Conservation (phyloP, 176 grass and related monocot species). For the Aegilops sharonensis region DNA sequence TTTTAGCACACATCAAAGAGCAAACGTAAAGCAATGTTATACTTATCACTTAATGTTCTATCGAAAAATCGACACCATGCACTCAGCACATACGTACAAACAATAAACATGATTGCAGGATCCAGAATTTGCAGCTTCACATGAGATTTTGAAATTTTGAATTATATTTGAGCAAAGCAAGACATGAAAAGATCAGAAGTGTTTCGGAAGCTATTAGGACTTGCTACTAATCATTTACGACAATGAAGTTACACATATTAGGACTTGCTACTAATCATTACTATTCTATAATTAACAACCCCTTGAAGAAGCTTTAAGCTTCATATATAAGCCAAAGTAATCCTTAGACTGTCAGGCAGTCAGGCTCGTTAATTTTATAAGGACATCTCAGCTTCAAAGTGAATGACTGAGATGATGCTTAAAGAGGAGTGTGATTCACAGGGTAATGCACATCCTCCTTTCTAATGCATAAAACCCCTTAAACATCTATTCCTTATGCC, state of each 20-base stretch:
- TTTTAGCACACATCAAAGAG: neutral
- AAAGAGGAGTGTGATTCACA: neutral
- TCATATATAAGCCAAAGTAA: neutral
- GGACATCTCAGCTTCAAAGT: constrained; percentile 1
- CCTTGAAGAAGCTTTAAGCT: constrained; percentile 18
- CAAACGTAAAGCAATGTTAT: neutral
- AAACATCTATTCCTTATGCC: neutral
- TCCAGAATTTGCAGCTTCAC: neutral
- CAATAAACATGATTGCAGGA: neutral
- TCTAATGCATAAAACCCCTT: neutral
- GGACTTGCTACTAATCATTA: neutral
- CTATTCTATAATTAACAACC: neutral
- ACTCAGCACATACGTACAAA: neutral
- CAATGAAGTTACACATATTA: neutral
- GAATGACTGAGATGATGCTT: neutral
- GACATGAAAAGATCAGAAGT: neutral
- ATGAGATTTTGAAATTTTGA: neutral
- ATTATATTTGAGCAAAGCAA: constrained; percentile 13
- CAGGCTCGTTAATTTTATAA: neutral
- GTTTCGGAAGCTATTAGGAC: neutral
- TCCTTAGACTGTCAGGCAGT: neutral
- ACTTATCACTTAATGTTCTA: neutral
- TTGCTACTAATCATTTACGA: neutral
- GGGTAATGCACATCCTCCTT: neutral
- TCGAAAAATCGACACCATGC: neutral